Conservation (phyloP, 805 yeast genomes). For the Cyberlindnera euphorbiae region DNA sequence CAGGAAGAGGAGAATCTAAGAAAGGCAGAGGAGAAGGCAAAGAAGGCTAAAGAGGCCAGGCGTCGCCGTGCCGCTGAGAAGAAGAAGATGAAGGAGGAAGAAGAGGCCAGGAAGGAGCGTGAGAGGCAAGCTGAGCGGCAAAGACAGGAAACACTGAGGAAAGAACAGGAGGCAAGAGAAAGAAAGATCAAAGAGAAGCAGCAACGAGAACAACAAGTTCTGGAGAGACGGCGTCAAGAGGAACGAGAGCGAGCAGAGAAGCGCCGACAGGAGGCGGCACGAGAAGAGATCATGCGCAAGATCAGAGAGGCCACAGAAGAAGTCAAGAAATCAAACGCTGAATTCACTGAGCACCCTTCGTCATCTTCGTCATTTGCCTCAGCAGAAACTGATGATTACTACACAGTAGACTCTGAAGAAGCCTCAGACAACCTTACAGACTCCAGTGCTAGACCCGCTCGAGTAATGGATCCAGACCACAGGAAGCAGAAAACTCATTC, state of each 20-base stretch:
- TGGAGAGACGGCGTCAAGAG: slow-evolving; percentile 14
- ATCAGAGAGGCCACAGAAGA: slow-evolving; percentile 6
- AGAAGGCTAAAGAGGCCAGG: neutral
- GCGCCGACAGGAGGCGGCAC: slow-evolving; percentile 2
- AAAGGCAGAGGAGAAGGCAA: neutral
- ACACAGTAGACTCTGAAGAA: too few relatives aligned
- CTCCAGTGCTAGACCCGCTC: too few relatives aligned
- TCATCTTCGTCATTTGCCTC: too few relatives aligned
- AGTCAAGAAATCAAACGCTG: slow-evolving; percentile 1
- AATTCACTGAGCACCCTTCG: neutral
- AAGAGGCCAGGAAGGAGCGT: slow-evolving; percentile 1
- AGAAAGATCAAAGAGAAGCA: slow-evolving; percentile 9
- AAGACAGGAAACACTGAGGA: slow-evolving; percentile 1
- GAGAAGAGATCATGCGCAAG: slow-evolving; percentile 7
- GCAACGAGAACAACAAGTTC: slow-evolving; percentile 8
- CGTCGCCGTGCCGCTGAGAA: neutral
- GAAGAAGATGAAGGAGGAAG: neutral
- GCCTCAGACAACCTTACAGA: too few relatives aligned
- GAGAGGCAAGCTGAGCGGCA: slow-evolving; percentile 1
- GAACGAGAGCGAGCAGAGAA: slow-evolving; percentile 9
- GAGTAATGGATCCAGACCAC: too few relatives aligned
- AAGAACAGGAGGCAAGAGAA: slow-evolving; percentile 5
- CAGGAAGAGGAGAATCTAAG: neutral
- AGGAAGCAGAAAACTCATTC: too few relatives aligned
- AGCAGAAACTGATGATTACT: too few relatives aligned